Evolutionary conservation across 768 basidiomycete genomes (phyloP), one percentile per base, ranked within the genome.

Genomic region (Agrocybe pediades): DNA sequence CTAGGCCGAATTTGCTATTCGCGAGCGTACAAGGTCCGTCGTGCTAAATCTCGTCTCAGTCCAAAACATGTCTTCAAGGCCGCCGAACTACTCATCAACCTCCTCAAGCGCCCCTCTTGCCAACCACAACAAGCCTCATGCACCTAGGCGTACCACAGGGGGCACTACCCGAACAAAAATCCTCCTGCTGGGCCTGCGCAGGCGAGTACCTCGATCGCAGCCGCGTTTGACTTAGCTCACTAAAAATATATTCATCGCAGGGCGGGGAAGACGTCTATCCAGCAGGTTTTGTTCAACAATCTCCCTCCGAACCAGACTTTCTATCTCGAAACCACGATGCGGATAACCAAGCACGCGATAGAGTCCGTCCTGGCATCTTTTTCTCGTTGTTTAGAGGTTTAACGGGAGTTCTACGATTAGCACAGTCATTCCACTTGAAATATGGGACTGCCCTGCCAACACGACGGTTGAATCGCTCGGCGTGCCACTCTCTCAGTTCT

Each of bases 381-480:
- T 43, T 16, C 29, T 24, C 52, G 25, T 30, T 42, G 53, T 24
- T 48, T 27, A 27, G 56, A 52, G 24, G 40, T 40, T 52, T 51
- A 53, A 59, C 49, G 41, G 36, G 25, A 39, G 49, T 26, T 52
- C 40, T 33, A 46, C 46, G 41, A 58, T 42, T 68, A 97, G 95
- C 71, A 89, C 94, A 39, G 85, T 96, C 58, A 86, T 97, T 56
- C 92, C 94, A 1, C 82, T 98, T 30, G 92, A 97, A 67, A 85
- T 98, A 66, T 97, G 93, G 93, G 95, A 97, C 65, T 92, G 93
- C 62, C 96, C 95, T 0, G 91, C 90, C 21, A 92, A 88, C 55
- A 82, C 86, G 51, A 86, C 92, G 3, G 81, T 88, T 11, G 88
- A 93, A 20, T 82, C 85, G n/a, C 79, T 96, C 9, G 86, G 84